Evolutionary conservation across 1,284 basidiomycete species (phyloP), one percentile per base, ranked within the genome.

Genomic region (Rhizoctonia solani): DNA sequence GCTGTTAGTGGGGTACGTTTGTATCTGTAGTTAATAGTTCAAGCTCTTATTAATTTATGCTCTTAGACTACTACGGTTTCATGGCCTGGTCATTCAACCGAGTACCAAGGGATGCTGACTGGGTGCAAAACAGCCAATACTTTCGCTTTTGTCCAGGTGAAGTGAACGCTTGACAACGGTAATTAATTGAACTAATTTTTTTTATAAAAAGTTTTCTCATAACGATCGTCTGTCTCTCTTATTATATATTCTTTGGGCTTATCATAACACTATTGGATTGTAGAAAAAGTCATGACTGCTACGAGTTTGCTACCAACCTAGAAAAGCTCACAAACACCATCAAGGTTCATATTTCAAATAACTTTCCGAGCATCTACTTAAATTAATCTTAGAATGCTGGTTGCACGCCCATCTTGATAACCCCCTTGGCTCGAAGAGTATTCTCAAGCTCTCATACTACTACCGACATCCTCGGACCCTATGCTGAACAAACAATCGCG

Each of bases 31-130:
- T 1, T 9, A 5, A 21, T 39, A 1, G 37, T 25, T 19, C 23
- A 44, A 4, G 5, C 16, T 11, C 23, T 44, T 9, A 54, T 34
- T 21, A 27, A 14, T 16, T 5, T 53, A 46, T 6, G 13, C 34
- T 53, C 6, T 19, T n/a, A 65, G 61, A 65, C 61, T 4, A 44
- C 61, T 41, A 54, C 61, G 6, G 54, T 39, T 1, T 65, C 61
- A 16, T 65, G 49, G 49, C 50, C 50, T 5, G 61, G 61, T 14
- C 61, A 54, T 14, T 52, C 61, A 23, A 53, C 61, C 4, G 61
- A 65, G 50, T 65, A 65, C 23, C 61, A 65, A 53, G 61, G 49
- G 11, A 65, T 54, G 50, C 50, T 65, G 37, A 65, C 49, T 41
- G 61, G 61, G 8, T 65, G 61, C 39, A 65, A 65, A 32, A 54